Evolutionary conservation across 73 alveolate species (phyloP), one percentile per base, ranked within the genome.

Genomic region (Blepharisma japonicum): DNA sequence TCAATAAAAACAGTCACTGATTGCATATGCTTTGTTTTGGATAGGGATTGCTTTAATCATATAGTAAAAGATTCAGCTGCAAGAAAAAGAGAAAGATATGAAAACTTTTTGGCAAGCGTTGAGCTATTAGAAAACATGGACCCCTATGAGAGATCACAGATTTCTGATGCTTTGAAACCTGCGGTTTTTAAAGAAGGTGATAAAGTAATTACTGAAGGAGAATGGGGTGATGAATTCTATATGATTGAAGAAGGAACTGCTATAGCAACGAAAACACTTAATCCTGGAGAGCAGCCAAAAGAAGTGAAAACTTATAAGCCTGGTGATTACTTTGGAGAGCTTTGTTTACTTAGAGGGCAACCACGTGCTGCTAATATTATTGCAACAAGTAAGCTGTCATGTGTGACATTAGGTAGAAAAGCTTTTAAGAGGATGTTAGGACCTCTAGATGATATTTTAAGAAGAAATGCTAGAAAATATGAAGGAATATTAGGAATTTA

Each of bases 141-240:
- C 61, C 84, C 91, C 32, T 94, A 92, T 82, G 98, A 94, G 81
- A 84, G 92, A 77, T 85, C 92, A 39, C 89, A 85, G 42, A 82
- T 94, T 48, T 89, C 98, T 50, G 98, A 94, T 87, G 98, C 97
- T 56, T 83, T 94, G 25, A 88, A 81, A 66, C 82, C 85, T 47
- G 82, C 71, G 7, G 45, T 39, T 25, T 92, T 68, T 80, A 71
- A 81, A 50, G 83, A 87, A 47, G 94, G 93, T 7, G 94, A 89
- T 32, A 79, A 78, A 71, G 85, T 94, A 20, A 92, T 94, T 11
- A 82, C 81, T 27, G 92, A 90, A 83, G 98, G 96, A 4, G 98
- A 92, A 39, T 83, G 87, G 83, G 99, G 99, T 77, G 96, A 94
- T 81, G 87, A 82, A 46, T 94, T 94, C 87, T 94, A 94, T 80